Percentiles rank a stretch among this genome's conserved stretches.
Conservation (phyloP, 495 filamentous ascomycete genomes). For the Tuber microsphaerosporum region DNA sequence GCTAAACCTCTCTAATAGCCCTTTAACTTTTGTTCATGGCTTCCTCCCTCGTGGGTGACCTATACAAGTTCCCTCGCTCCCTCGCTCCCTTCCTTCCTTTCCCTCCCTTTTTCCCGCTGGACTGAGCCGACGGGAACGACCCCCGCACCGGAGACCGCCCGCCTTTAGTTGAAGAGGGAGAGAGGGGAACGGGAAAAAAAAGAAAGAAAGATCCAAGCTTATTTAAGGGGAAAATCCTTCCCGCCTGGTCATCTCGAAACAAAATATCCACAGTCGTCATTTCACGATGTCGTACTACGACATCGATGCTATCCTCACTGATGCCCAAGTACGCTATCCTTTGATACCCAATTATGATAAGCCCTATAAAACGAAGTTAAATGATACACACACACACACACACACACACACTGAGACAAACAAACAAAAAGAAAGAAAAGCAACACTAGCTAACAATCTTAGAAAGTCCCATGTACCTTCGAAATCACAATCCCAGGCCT, state of each 20-base stretch:
- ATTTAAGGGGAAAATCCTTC: neutral
- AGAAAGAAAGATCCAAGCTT: neutral
- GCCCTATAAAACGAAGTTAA: neutral
- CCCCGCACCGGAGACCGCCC: neutral
- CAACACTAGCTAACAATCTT: constrained; percentile 10
- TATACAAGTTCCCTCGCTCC: neutral
- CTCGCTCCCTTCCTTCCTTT: neutral
- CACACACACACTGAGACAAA: constrained; percentile 2
- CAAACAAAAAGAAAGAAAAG: constrained; percentile 3
- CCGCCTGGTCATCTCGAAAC: neutral
- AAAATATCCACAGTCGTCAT: neutral
- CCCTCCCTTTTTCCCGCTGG: neutral
- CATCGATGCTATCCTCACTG: constrained; percentile 86
- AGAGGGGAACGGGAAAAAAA: neutral
- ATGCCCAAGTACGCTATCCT: constrained; percentile 61
- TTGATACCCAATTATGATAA: constrained; percentile 6
- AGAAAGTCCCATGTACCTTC: constrained; percentile 96
- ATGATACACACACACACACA: neutral
- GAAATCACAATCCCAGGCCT: constrained; percentile 78
- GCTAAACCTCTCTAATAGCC: too few relatives aligned
- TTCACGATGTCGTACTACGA: constrained; percentile 81
- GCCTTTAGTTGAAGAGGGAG: neutral
- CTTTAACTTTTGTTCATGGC: neutral
- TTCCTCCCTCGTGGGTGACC: neutral
- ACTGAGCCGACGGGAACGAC: neutral